phyloP scores from a whole-genome alignment of 2,329 filamentous ascomycete genomes.

The Fusarium brevicatenulatum region DNA sequence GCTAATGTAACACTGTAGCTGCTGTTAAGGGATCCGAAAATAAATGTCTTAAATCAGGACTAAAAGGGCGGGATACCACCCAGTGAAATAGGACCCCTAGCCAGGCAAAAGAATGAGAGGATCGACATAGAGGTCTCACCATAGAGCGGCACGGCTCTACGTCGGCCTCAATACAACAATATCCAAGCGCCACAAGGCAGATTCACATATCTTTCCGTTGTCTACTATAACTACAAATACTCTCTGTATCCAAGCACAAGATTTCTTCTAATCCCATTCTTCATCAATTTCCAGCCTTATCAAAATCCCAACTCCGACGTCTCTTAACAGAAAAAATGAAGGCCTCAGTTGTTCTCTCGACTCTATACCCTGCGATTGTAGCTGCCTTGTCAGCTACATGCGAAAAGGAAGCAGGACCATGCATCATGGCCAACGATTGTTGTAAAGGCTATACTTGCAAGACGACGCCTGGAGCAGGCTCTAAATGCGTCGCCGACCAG shows the following conservation, averaged over 20 bases:
- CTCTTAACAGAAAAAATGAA: background rate
- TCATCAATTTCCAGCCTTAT: background rate
- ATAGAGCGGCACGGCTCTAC: background rate
- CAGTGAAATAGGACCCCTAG: no score
- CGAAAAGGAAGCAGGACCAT: background rate
- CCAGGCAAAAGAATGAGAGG: background rate
- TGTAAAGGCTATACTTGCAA: background rate
- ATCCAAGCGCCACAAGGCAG: background rate
- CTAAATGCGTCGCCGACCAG: background rate
- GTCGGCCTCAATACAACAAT: background rate
- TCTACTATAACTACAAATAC: no score
- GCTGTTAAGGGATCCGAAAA: background rate
- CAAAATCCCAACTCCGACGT: background rate
- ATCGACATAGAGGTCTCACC: background rate
- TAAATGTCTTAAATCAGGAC: background rate
- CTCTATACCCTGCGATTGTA: background rate
- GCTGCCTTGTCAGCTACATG: background rate
- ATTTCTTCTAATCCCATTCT: no score
- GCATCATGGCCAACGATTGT: background rate
- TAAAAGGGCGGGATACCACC: no score
- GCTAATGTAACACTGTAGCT: background rate
- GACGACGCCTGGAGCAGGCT: background rate
- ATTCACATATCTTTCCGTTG: no score
- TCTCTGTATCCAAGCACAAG: accelerated
- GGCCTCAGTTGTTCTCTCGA: background rate